Evolutionary conservation across 805 yeast species (phyloP), one percentile per base, ranked within the genome.

Genomic region (Blastobotrys peoriensis): DNA sequence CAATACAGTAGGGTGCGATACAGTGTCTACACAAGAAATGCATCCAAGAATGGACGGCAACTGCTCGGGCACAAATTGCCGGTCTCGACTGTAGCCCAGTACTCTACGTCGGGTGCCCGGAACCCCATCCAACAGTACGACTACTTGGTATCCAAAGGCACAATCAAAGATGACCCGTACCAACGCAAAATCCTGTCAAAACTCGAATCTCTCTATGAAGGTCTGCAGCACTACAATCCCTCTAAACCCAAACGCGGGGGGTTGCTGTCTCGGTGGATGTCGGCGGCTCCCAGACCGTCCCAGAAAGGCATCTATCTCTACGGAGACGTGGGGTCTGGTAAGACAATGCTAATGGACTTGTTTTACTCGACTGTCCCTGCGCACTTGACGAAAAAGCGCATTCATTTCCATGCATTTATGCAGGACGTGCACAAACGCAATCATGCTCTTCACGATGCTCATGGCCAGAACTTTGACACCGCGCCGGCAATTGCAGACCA

Each of bases 241-340:
- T 84, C 87, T 8, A 77, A 81, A 5, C 64, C 59, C 4, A 64
- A 70, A 27, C 88, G 89, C 0, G 30, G 30, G 8, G 30, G 30
- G 8, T 13, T 25, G 8, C 13, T 25, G 17, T 36, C 40, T 23
- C 40, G 13, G 38, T 33, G 6, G 43, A 45, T 15, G 35, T 49
- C 16, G 50, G 52, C 16, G 27, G 33, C 33, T 41, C 46, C 20
- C 25, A 27, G 28, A 44, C 36, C 35, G 30, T 52, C 48, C n/a
- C 96, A 93, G 2, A 70, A 75, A 52, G 98, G 98, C 3, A 83
- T 93, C 5, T 93, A 93, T 58, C 70, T 93, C 23, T 93, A 86
- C 64, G 98, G 98, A 18, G 98, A 93, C 63, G 98, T 93, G 36
- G 98, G 98, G 1, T 89, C 98, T 64, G 98, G 98, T 3, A 91